Evolutionary conservation across 2,329 filamentous ascomycete species (phyloP), one percentile per base, ranked within the genome.

Genomic region (Pezicula carpinea): DNA sequence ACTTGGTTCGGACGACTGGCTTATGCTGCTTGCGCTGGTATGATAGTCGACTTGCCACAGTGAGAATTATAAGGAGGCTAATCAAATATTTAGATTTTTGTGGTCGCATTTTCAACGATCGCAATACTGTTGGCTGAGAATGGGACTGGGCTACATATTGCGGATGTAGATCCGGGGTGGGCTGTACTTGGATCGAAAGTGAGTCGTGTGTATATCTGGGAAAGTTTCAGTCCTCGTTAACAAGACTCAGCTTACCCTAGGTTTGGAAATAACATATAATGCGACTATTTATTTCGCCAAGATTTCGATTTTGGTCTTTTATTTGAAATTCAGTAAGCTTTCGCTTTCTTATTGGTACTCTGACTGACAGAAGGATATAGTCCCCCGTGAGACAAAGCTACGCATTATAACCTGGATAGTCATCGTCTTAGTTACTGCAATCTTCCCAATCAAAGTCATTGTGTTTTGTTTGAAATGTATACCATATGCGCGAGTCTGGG

Each of bases 21-120:
- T 40, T 10, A 40, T 40, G 38, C 38, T 40, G 7, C 18, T 40
- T n/a, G 21, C 38, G 14, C 18, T 40, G 21, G 38, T 40, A 40
- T 14, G 33, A 4, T n/a, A 23, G 22, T 15, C 14, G 7, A 3
- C 33, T 35, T 15, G 3, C 14, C 2, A 35, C n/a, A 6, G 7
- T 15, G 4, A 15, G 8, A 8, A 15, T 18, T 3, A 14, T 13
- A 35, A 35, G 6, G 8, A 15, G 11, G 33, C 8, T 35, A 35
- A 35, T 15, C 7, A 13, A 13, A 4, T 18, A 8, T 40, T 8
- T 14, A 40, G 38, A 11, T 22, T n/a, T 18, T 19, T 11, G 21
- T 26, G 6, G n/a, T 40, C 38, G 18, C 38, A 15, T 10, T 13
- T n/a, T 40, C 18, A 14, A 6, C 15, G 10, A 14, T 40, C 17